A percentile compares a stretch with the other conserved stretches of the same genome.
These are phyloP conservation scores for Phytophthora idaei DNA, from an alignment of 352 stramenopile species.

Conservation along the genomic window DNA sequence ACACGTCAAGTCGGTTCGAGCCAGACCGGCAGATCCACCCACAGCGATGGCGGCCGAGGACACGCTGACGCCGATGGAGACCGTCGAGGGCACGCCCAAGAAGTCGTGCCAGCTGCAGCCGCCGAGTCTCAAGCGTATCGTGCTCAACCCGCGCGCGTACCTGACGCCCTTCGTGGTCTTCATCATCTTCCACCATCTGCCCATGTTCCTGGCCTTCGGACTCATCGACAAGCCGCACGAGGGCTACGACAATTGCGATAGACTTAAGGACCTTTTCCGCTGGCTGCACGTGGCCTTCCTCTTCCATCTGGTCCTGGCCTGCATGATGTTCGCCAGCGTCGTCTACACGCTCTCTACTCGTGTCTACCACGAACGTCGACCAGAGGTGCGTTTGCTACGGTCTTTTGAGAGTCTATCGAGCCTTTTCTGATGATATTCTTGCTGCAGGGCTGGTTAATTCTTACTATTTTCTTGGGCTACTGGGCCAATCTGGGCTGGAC, in stretches of 20 bases:
- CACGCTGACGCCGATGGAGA: slow-evolving; percentile 31
- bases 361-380: slow-evolving; percentile 60
- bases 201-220: slow-evolving; percentile 63
- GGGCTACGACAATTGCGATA: slow-evolving; percentile 47
- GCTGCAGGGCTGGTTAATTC: slow-evolving; percentile 53
- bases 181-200: slow-evolving; percentile 67
- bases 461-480: slow-evolving; percentile 66
- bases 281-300: slow-evolving; percentile 65
- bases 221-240: slow-evolving; percentile 43
- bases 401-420: not conserved
- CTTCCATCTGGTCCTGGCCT: slow-evolving; percentile 48
- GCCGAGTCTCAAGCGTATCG: slow-evolving; percentile 63
- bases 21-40: not conserved
- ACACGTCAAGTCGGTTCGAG: slow-evolving; percentile 8
- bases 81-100: slow-evolving; percentile 29
- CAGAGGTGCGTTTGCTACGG: slow-evolving; percentile 40
- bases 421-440: slow-evolving; percentile 3
- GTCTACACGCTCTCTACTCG: slow-evolving; percentile 54
- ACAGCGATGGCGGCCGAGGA: slow-evolving; percentile 18
- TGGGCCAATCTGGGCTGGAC: slow-evolving; percentile 58
- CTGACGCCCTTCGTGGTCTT: slow-evolving; percentile 62
- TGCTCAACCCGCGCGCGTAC: slow-evolving; percentile 83
- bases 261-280: slow-evolving; percentile 56
- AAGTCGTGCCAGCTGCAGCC: slow-evolving; percentile 18
- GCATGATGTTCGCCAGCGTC: slow-evolving; percentile 46